Evolutionary conservation across 179 eudicot species (phyloP), one percentile per base, ranked within the genome.

Genomic region (Vitellaria paradoxa): DNA sequence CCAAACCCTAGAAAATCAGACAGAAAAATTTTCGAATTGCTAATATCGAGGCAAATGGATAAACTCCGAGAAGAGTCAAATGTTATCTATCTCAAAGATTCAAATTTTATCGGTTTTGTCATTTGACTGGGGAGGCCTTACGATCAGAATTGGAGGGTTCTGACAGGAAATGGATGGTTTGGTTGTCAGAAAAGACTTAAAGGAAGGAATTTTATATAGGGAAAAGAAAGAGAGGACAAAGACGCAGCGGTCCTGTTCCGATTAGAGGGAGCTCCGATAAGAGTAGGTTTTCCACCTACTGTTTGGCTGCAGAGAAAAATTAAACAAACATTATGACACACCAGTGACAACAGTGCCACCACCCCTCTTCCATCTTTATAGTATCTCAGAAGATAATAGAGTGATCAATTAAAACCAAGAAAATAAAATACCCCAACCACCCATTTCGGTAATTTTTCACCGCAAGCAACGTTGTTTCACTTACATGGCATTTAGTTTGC

Each of bases 41-140:
- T 59, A 13, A 65, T 61, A 66, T 69, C 80, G 80, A 81, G 83
- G 82, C 84, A 52, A 80, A 24, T 72, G 87, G 89, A 84, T 86
- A 79, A 77, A 77, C 42, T 65, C 47, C 26, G 20, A 37, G 60
- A 20, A 23, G 37, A 10, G 11, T 15, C 2, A 2, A 7, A 30
- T 30, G 37, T 30, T 30, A 30, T 30, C 20, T 76, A 18, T 65
- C 37, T 24, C 12, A 11, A 21, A 6, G 37, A 30, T 30, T 30
- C 17, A 61, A 21, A 13, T 11, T 74, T 61, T 61, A 74, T 74
- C 77, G 20, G 46, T 30, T 30, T 21, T 23, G 70, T 26, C 8
- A 1, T 30, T 30, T 30, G 37, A 30, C 45, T 37, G 50, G 75
- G 68, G 45, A 30, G 78, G 13, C 15, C 14, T n/a, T 52, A 30